These are phyloP conservation scores for Diplodia sapinea DNA, from an alignment of 2,329 filamentous ascomycete genomes.

Conservation along the genomic window DNA sequence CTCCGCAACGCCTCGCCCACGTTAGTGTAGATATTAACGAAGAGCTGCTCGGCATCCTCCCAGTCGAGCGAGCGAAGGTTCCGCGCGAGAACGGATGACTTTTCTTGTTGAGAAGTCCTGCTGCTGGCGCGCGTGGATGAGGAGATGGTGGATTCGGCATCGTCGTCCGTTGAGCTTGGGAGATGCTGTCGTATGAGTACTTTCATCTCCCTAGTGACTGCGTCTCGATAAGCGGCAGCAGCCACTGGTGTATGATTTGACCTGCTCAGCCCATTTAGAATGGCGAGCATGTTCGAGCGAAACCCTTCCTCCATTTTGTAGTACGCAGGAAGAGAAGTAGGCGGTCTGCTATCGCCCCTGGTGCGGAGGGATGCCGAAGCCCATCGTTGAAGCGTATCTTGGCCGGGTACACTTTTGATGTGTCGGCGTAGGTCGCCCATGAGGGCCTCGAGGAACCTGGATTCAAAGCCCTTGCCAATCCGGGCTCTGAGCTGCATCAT, in stretches of 20 bases:
- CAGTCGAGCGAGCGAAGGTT: conserved; percentile 85
- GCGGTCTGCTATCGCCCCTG: conserved; percentile 66
- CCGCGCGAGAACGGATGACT: conserved; percentile 83
- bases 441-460: conserved; percentile 76
- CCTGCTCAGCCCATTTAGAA: conserved; percentile 78
- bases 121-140: conserved; percentile 76
- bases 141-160: conserved; percentile 87
- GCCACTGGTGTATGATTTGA: conserved; percentile 81
- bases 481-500: conserved; percentile 76
- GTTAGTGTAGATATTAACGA: conserved; percentile 82
- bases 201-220: conserved; percentile 84
- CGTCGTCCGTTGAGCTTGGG: conserved; percentile 92
- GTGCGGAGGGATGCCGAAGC: conserved; percentile 75
- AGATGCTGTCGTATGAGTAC: conserved; percentile 81
- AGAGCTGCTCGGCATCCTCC: conserved; percentile 81
- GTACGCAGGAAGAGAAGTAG: conserved; percentile 78
- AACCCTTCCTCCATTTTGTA: conserved; percentile 73
- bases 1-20: conserved; percentile 86
- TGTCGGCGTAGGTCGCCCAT: conserved; percentile 83
- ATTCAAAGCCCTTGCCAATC: conserved; percentile 86
- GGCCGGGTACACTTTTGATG: conserved; percentile 70
- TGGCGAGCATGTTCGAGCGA: conserved; percentile 71
- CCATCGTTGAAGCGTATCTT: conserved; percentile 84
- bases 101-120: conserved; percentile 80
- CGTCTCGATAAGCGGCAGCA: conserved; percentile 82